phyloP scores from a whole-genome alignment of 1,139 yeast species.

The Suhomyces terraborum region DNA sequence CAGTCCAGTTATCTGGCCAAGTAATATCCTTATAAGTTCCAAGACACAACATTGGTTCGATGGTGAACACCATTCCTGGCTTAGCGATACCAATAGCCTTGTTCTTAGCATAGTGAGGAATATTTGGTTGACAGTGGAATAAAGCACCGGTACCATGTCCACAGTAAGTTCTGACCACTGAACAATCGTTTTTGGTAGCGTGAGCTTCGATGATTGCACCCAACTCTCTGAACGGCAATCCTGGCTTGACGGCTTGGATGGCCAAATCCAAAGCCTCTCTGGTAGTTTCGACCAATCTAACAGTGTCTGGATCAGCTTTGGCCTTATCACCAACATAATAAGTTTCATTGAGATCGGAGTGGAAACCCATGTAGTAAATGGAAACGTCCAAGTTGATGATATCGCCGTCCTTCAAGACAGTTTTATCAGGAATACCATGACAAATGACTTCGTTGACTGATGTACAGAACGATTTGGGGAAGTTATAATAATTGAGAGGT shows the following conservation, averaged over 20 bases:
- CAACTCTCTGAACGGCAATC: conserved; percentile 79
- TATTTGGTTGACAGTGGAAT: conserved; percentile 91
- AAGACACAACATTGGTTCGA: conserved; percentile 94
- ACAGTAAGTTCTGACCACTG: conserved; percentile 87
- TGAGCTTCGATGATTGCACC: conserved; percentile 90
- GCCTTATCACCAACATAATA: conserved; percentile 96
- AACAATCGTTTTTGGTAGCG: conserved; percentile 75
- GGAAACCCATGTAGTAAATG: conserved; percentile 81
- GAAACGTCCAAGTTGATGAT: conserved; percentile 90
- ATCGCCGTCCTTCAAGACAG: conserved; percentile 88
- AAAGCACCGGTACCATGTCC: conserved; percentile 91
- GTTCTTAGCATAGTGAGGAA: conserved; percentile 93
- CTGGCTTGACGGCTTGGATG: conserved; percentile 86
- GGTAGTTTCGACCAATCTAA: conserved; percentile 90
- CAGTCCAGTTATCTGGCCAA: conserved; percentile 99
- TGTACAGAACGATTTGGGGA: conserved; percentile 91
- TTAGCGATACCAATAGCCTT: conserved; percentile 93
- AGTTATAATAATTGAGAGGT: conserved; percentile 91
- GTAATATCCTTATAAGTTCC: conserved; percentile 81
- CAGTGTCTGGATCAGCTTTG: conserved; percentile 68
- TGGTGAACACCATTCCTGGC: conserved; percentile 96
- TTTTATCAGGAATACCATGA: conserved; percentile 95
- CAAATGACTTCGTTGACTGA: conserved; percentile 94
- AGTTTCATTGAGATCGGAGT: conserved; percentile 94
- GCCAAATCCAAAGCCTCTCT: conserved; percentile 87